These are phyloP conservation scores for Collariella sp. DNA, from an alignment of 495 filamentous ascomycete species.

Conservation along the genomic window DNA sequence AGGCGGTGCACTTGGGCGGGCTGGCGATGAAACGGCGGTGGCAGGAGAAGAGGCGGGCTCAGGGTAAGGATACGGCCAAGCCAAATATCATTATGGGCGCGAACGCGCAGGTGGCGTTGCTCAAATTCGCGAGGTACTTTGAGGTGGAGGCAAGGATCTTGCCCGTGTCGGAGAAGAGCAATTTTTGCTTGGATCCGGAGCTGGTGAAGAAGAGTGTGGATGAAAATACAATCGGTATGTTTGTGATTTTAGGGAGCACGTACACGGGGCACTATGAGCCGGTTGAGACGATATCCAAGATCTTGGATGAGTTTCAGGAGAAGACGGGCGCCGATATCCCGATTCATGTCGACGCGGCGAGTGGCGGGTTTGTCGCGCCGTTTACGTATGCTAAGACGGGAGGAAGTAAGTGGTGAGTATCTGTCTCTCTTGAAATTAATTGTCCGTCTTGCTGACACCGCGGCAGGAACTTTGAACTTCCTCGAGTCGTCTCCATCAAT, in stretches of 20 bases:
- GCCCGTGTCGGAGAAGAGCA: slow-evolving; percentile 54
- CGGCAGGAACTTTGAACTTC: slow-evolving; percentile 57
- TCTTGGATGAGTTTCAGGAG: slow-evolving; percentile 57
- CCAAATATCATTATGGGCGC: slow-evolving; percentile 75
- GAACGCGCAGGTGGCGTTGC: slow-evolving; percentile 68
- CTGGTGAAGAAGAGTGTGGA: slow-evolving; percentile 58
- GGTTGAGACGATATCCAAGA: slow-evolving; percentile 56
- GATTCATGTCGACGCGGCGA: slow-evolving; percentile 69
- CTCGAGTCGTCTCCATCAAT: slow-evolving; percentile 69
- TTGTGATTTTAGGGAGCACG: slow-evolving; percentile 64
- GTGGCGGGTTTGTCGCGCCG: slow-evolving; percentile 64
- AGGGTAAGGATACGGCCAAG: slow-evolving; percentile 51
- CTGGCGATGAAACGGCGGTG: slow-evolving; percentile 72
- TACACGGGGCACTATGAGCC: slow-evolving; percentile 75
- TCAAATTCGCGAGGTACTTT: slow-evolving; percentile 69
- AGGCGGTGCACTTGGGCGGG: slow-evolving; percentile 68
- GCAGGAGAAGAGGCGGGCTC: slow-evolving; percentile 55
- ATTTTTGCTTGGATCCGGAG: slow-evolving; percentile 54
- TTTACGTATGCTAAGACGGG: slow-evolving; percentile 57
- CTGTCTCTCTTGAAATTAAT: neutral
- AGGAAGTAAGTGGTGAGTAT: slow-evolving; percentile 48
- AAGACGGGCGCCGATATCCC: slow-evolving; percentile 59
- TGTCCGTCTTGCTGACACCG: neutral
- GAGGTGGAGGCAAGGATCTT: slow-evolving; percentile 67
- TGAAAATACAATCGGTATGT: slow-evolving; percentile 72